These are phyloP conservation scores for Cicer yamashitae DNA, from an alignment of 306 rosid species.

Conservation along the genomic window DNA sequence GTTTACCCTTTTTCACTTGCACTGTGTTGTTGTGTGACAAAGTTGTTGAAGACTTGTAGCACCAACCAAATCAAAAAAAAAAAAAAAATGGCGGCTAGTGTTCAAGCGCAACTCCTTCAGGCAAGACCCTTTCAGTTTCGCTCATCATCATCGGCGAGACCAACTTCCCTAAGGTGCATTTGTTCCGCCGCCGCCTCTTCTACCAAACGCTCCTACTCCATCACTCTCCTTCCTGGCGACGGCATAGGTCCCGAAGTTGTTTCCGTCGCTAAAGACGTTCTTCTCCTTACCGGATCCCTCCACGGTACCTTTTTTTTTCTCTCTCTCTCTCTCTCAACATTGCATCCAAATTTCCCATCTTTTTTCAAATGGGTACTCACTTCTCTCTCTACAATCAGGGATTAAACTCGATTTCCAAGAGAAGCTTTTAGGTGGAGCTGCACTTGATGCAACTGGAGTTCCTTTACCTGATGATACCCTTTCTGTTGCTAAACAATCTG, in stretches of 20 bases:
- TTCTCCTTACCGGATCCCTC: constrained; percentile 65
- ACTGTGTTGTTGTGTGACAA: not conserved
- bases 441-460: constrained; percentile 82
- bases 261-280: constrained; percentile 82
- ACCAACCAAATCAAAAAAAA: not conserved
- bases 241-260: constrained; percentile 94
- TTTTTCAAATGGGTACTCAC: not conserved
- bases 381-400: constrained; percentile 45
- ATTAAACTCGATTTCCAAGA: constrained; percentile 69
- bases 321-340: not conserved
- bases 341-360: not conserved
- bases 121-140: constrained; percentile 32
- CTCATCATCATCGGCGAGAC: constrained; percentile 28
- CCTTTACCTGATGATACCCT: constrained; percentile 88
- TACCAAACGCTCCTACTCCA: constrained; percentile 61
- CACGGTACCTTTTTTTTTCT: constrained; percentile 54
- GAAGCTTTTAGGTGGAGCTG: constrained; percentile 88
- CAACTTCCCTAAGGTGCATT: constrained; percentile 48
- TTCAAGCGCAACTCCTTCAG: constrained; percentile 58
- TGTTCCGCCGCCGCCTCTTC: constrained; percentile 63
- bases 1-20: not conserved
- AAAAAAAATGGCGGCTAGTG: constrained; percentile 57
- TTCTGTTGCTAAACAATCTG: constrained; percentile 69
- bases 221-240: constrained; percentile 91
- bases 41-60: not conserved